Percentiles rank a stretch among this genome's conserved stretches.
Evolutionary conservation across 2,329 filamentous ascomycete species (phyloP).

Genomic region (Dissoconium aciculare): DNA sequence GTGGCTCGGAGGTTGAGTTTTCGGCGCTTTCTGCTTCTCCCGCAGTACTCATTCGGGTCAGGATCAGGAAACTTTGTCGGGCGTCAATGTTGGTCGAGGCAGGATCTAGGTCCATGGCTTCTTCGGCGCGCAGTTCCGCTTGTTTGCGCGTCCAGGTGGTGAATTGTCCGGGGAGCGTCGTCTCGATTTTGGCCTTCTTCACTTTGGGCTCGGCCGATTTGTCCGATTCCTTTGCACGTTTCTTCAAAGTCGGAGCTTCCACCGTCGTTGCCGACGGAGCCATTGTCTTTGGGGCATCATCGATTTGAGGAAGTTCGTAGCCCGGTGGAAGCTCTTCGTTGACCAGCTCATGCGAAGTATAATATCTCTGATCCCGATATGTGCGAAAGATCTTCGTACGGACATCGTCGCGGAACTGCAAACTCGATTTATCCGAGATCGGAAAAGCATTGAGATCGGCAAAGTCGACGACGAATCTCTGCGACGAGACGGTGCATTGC

Average conservation of each 20-base stretch:
- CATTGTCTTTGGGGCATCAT: background rate
- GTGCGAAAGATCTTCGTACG: background rate
- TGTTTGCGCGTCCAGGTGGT: conserved; percentile 16
- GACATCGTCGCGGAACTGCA: conserved; percentile 1
- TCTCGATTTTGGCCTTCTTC: conserved; percentile 36
- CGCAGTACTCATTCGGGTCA: no score
- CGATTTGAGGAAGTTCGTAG: background rate
- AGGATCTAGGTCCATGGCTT: conserved; percentile 10
- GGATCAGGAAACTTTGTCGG: no score
- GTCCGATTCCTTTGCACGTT: background rate
- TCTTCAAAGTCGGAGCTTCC: background rate
- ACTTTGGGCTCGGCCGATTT: conserved; percentile 34
- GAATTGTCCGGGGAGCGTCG: conserved; percentile 10
- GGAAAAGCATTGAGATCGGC: conserved; percentile 79
- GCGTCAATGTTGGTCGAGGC: no score
- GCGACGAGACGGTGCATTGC: conserved; percentile 64
- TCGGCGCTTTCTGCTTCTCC: conserved; percentile 5
- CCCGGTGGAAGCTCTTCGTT: background rate
- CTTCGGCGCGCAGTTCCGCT: conserved; percentile 14
- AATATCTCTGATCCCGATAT: conserved; percentile 9
- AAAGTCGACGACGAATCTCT: conserved; percentile 54
- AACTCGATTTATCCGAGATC: background rate
- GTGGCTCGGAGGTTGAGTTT: conserved; percentile 4
- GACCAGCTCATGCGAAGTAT: conserved; percentile 2
- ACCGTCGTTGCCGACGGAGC: background rate